phyloP scores from a whole-genome alignment of 73 alveolate genomes.

The Paramecium primaurelia region DNA sequence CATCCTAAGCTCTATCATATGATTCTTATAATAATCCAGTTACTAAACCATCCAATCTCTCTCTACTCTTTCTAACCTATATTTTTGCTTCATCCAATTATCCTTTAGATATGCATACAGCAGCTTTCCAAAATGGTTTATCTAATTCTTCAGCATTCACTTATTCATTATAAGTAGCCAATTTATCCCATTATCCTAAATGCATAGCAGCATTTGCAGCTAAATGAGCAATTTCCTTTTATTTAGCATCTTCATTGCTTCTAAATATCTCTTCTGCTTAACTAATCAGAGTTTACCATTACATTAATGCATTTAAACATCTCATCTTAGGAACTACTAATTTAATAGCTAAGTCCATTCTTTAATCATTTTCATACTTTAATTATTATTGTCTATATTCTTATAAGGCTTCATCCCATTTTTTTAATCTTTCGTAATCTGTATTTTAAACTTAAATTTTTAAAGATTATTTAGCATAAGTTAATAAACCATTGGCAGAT shows the following conservation, averaged over 20 bases:
- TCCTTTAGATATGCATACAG: conserved; percentile 81
- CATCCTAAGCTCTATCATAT: conserved; percentile 93
- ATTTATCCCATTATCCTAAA: conserved; percentile 90
- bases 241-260: conserved; percentile 47
- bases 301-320: conserved; percentile 94
- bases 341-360: background rate
- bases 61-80: conserved; percentile 88
- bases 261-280: conserved; percentile 72
- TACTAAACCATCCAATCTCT: conserved; percentile 86
- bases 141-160: conserved; percentile 84
- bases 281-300: conserved; percentile 89
- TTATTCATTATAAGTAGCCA: conserved; percentile 80
- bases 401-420: conserved; percentile 93
- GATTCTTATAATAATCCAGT: conserved; percentile 91
- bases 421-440: conserved; percentile 90
- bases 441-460: conserved; percentile 75
- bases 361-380: conserved; percentile 27
- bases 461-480: conserved; percentile 77
- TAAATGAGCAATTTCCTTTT: conserved; percentile 44
- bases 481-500: conserved; percentile 95
- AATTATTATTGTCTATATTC: conserved; percentile 76
- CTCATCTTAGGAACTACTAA: conserved; percentile 76
- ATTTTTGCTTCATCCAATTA: conserved; percentile 81
- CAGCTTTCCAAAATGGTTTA: conserved; percentile 91
- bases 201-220: conserved; percentile 66